Percentiles rank a stretch among this genome's conserved stretches.
Conservation (phyloP, 1,284 basidiomycete genomes). For the Ustilago curta region DNA sequence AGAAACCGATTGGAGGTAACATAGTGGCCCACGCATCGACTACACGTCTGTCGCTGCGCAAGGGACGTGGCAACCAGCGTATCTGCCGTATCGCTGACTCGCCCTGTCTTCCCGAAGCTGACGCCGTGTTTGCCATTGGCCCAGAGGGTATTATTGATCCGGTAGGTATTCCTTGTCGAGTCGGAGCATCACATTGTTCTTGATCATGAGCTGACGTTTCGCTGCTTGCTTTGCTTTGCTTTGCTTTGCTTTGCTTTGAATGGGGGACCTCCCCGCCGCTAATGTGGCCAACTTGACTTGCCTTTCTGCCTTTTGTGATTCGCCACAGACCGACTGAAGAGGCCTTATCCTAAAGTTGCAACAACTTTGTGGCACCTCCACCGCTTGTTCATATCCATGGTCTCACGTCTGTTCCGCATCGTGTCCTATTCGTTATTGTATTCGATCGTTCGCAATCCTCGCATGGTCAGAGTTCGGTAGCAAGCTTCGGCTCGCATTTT, state of each 20-base stretch:
- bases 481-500: background rate
- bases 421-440: constrained; percentile 19
- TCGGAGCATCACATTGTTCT: background rate
- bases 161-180: constrained; percentile 15
- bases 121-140: constrained; percentile 90
- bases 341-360: background rate
- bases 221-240: background rate
- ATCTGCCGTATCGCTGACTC: constrained; percentile 98
- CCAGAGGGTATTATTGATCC: constrained; percentile 70
- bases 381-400: background rate
- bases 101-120: constrained; percentile 95
- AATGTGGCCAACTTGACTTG: too few relatives aligned
- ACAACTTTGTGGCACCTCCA: background rate
- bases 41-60: constrained; percentile 82
- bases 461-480: constrained; percentile 1
- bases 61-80: constrained; percentile 90
- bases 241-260: background rate
- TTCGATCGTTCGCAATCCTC: constrained; percentile 11
- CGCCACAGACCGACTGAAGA: constrained; percentile 11
- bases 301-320: too few relatives aligned
- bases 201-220: constrained; percentile 1
- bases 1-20: constrained; percentile 84
- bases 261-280: background rate
- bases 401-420: constrained; percentile 1
- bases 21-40: constrained; percentile 70